phyloP scores from a whole-genome alignment of 768 basidiomycete species.

The Suillus subaureus region DNA sequence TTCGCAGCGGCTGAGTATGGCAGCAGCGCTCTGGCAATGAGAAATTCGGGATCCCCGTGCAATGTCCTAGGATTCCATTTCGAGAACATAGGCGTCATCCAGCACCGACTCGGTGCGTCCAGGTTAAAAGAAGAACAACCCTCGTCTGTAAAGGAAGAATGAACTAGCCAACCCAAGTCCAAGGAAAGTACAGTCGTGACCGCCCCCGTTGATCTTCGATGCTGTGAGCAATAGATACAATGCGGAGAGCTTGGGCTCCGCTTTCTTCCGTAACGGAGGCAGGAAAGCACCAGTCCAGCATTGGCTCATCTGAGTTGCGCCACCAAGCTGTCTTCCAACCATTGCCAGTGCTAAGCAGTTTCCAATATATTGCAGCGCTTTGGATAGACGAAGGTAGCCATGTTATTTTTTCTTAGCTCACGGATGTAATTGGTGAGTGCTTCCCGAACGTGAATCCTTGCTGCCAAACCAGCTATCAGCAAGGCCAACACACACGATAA shows the following conservation, averaged over 20 bases:
- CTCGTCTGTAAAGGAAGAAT: not conserved
- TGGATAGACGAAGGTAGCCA: not conserved
- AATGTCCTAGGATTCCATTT: not conserved
- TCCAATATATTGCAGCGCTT: not conserved
- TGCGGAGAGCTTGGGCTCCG: not conserved
- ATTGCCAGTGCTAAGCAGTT: not conserved
- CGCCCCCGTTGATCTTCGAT: not conserved
- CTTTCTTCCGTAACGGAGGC: not conserved
- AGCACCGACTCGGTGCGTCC: not conserved
- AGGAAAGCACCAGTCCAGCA: not conserved
- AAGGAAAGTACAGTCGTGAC: not conserved
- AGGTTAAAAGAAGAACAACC: not conserved
- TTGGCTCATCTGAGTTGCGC: not conserved
- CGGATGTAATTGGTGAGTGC: not conserved
- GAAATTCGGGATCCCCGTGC: not conserved
- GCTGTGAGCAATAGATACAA: not conserved
- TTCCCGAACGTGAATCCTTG: not conserved
- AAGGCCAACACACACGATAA: not conserved
- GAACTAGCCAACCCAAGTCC: not conserved
- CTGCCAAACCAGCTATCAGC: not conserved
- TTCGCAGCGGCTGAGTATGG: constrained; percentile 33
- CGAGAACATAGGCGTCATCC: not conserved
- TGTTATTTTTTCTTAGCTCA: not conserved
- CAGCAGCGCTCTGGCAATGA: constrained; percentile 19
- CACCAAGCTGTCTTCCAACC: not conserved